Percentiles rank a stretch among this genome's conserved stretches.
Conservation (phyloP, 2,329 filamentous ascomycete species). For the Didymella exigua region DNA sequence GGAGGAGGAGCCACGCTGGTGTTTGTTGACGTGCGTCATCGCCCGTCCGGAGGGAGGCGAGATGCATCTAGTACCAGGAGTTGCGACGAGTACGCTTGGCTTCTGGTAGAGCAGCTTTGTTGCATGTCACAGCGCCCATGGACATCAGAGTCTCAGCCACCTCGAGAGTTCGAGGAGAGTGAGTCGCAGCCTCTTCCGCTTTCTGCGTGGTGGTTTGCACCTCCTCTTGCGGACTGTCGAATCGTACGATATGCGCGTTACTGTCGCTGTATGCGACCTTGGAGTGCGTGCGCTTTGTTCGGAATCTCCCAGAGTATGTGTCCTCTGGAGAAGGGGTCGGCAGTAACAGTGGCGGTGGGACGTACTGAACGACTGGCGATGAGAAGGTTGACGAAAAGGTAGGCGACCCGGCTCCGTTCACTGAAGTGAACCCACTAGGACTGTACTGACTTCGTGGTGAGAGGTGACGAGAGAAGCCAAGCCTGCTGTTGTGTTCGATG, state of each 20-base stretch:
- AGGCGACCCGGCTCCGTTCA: slow-evolving; percentile 45
- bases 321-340: slow-evolving; percentile 25
- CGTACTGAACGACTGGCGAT: slow-evolving; percentile 16
- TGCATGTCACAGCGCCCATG: slow-evolving; percentile 29
- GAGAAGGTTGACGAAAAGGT: slow-evolving; percentile 9
- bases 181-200: neutral
- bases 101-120: slow-evolving; percentile 26
- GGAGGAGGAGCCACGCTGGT: neutral
- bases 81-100: slow-evolving; percentile 40
- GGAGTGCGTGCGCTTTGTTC: slow-evolving; percentile 38
- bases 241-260: slow-evolving; percentile 10
- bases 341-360: slow-evolving; percentile 7
- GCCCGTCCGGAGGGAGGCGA: slow-evolving; percentile 2
- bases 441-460: slow-evolving; percentile 43
- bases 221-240: neutral
- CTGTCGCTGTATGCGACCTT: slow-evolving; percentile 21
- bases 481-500: slow-evolving; percentile 46
- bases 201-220: neutral
- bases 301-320: slow-evolving; percentile 14
- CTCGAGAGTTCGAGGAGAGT: slow-evolving; percentile 18
- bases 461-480: slow-evolving; percentile 48
- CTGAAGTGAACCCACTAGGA: slow-evolving; percentile 38
- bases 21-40: neutral
- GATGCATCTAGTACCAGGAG: slow-evolving; percentile 24
- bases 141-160: slow-evolving; percentile 47